These are phyloP conservation scores for Irpex sp. DNA, from an alignment of 1,284 basidiomycete genomes.

Conservation along the genomic window DNA sequence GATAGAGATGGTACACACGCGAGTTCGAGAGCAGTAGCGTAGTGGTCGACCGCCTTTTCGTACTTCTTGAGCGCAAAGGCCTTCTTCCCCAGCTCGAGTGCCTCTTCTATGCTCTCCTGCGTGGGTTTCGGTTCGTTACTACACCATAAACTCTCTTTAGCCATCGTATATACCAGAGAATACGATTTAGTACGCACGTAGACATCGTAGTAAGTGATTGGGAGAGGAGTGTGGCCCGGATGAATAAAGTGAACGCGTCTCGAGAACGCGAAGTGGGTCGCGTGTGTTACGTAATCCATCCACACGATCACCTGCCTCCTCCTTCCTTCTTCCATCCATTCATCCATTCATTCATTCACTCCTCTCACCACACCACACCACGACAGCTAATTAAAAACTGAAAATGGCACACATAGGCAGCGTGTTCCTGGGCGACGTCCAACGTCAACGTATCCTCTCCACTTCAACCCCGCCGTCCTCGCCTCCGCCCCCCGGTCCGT, in stretches of 20 bases:
- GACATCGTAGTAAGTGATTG: neutral
- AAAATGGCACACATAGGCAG: constrained; percentile 46
- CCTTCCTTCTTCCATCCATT: neutral
- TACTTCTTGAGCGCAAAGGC: constrained; percentile 86
- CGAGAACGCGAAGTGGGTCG: constrained; percentile 8
- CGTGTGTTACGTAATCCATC: constrained; percentile 10
- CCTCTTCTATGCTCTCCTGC: constrained; percentile 39
- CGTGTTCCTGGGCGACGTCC: constrained; percentile 72
- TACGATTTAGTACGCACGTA: neutral
- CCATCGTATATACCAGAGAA: neutral
- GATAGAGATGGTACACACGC: constrained; percentile 58
- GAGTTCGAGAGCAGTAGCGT: constrained; percentile 80
- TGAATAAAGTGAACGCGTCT: neutral
- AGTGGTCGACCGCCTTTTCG: constrained; percentile 82
- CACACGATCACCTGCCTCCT: neutral
- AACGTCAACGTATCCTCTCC: constrained; percentile 56
- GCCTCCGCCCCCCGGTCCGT: constrained; percentile 44
- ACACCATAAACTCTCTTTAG: too few relatives aligned
- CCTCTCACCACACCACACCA: neutral
- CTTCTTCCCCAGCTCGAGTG: constrained; percentile 75
- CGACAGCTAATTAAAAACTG: neutral
- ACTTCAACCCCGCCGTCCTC: constrained; percentile 63
- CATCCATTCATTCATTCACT: neutral
- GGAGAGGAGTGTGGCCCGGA: neutral
- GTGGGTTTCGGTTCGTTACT: too few relatives aligned